Conservation (phyloP, 192 early-diverging fungal species). For the Umbelopsis isabellina region DNA sequence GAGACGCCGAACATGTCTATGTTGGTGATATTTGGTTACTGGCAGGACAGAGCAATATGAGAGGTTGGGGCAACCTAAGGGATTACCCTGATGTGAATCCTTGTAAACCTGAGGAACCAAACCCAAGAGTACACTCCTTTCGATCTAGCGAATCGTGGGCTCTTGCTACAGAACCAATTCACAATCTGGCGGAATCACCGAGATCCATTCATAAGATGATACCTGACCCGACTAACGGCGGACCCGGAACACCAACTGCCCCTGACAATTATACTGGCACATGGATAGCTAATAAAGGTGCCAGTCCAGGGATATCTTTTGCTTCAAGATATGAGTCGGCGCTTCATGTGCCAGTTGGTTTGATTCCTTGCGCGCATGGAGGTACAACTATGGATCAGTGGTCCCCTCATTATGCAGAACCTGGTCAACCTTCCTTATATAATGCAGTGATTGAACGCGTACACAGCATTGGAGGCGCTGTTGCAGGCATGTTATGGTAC, state of each 20-base stretch:
- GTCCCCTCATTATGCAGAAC: constrained; percentile 5
- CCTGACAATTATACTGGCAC: neutral
- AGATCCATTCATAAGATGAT: constrained; percentile 30
- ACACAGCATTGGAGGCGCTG: neutral
- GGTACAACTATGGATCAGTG: constrained; percentile 30
- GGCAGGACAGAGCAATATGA: constrained; percentile 45
- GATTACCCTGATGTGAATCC: neutral
- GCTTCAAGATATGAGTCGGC: neutral
- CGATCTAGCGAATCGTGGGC: constrained; percentile 34
- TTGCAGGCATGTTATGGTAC: constrained; percentile 41
- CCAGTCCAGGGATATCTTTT: constrained; percentile 30
- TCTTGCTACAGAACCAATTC: constrained; percentile 29
- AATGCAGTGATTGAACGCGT: constrained; percentile 33
- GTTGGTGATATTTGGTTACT: constrained; percentile 46
- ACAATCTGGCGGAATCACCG: constrained; percentile 19
- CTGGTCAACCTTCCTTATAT: constrained; percentile 22
- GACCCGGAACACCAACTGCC: constrained; percentile 19
- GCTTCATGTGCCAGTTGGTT: constrained; percentile 32
- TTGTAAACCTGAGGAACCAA: neutral
- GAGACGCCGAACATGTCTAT: constrained; percentile 23
- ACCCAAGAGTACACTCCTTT: constrained; percentile 27
- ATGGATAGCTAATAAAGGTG: constrained; percentile 20
- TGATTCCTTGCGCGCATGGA: constrained; percentile 42
- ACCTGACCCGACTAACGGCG: constrained; percentile 36
- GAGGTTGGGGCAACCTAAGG: constrained; percentile 28